Base-by-base conservation (phyloP, 176 grass and related monocot species). In the Typha latifolia region DNA sequence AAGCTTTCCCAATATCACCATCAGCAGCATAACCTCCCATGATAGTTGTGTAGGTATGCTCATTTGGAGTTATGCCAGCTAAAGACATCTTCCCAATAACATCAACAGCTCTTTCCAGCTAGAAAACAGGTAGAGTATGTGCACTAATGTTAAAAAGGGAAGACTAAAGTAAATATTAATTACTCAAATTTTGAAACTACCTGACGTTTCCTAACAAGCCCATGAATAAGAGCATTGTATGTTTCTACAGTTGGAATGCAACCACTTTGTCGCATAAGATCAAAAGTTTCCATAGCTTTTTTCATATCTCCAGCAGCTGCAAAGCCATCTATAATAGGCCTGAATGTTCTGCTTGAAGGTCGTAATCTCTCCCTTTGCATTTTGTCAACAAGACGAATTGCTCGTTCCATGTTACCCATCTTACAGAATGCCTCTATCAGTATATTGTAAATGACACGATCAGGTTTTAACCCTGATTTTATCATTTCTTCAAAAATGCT, bases 361-460 rank as follows among this genome's bases (percentile, higher is more conserved):
- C 81, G 85, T 66, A 87, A 75, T 51, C 79, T 82, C 64, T 89
- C 94, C 64, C 80, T 97, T 56, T 86, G 69, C 94, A 97, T 93
- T 80, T 87, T 91, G 82, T 90, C 83, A 47, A 93, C 84, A 77
- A 97, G 82, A 48, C 81, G 71, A 76, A 93, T 80, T 32, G 89
- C 94, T 53, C 85, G 75, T 70, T 93, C 85, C 69, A 86, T 89
- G 62, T 97, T 92, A 68, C 89, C 86, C 88, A 97, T 97, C 81
- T 87, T 93, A 84, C 94, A 92, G 63, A 97, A 97, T 88, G 89
- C 94, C 69, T 91, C 84, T 84, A 97, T 82, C 47, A 97, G 64
- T 71, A 86, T 87, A 84, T 97, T 97, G 79, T 93, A 93, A 78
- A 97, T 74, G 49, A 87, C 83, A 49, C 67, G 83, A 80, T 97